A percentile compares a stretch with the other conserved stretches of the same genome.
Conservation (phyloP, 441 rosid genomes). For the Geranium incanum region DNA sequence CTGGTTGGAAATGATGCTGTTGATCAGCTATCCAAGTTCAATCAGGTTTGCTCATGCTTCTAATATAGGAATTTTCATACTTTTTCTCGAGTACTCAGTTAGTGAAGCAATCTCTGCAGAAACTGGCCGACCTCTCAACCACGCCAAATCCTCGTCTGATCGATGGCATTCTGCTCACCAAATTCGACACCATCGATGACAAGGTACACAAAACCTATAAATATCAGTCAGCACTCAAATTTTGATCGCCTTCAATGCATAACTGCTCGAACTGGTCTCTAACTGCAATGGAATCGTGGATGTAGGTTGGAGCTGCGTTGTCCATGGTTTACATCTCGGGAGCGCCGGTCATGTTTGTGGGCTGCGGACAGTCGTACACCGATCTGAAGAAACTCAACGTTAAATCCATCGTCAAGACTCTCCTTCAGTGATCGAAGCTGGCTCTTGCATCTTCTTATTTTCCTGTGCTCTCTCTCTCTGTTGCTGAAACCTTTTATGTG, state of each 20-base stretch:
- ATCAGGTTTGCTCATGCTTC: no score
- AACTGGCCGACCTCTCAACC: slow-evolving; percentile 76
- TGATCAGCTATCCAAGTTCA: slow-evolving; percentile 87
- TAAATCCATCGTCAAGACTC: slow-evolving; percentile 78
- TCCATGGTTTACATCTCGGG: slow-evolving; percentile 96
- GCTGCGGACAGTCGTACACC: slow-evolving; percentile 94
- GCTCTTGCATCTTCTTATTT: neutral
- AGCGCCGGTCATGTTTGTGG: slow-evolving; percentile 95
- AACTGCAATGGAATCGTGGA: no score
- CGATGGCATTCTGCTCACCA: slow-evolving; percentile 91
- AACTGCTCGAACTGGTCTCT: no score
- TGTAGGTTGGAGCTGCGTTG: slow-evolving; percentile 91
- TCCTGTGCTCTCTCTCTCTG: slow-evolving; percentile 11
- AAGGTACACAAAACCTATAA: slow-evolving; percentile 42
- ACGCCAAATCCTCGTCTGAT: slow-evolving; percentile 65
- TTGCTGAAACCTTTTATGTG: neutral
- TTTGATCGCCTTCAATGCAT: no score
- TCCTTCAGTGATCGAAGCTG: slow-evolving; percentile 43
- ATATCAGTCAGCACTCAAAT: no score
- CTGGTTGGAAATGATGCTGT: slow-evolving; percentile 96
- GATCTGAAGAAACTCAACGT: slow-evolving; percentile 89
- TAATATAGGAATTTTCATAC: no score
- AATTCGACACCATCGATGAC: slow-evolving; percentile 90
- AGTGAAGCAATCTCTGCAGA: slow-evolving; percentile 29
- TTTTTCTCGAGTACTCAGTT: no score